These are phyloP conservation scores for Aaosphaeria arxii DNA, from an alignment of 2,329 filamentous ascomycete species.

Conservation along the genomic window DNA sequence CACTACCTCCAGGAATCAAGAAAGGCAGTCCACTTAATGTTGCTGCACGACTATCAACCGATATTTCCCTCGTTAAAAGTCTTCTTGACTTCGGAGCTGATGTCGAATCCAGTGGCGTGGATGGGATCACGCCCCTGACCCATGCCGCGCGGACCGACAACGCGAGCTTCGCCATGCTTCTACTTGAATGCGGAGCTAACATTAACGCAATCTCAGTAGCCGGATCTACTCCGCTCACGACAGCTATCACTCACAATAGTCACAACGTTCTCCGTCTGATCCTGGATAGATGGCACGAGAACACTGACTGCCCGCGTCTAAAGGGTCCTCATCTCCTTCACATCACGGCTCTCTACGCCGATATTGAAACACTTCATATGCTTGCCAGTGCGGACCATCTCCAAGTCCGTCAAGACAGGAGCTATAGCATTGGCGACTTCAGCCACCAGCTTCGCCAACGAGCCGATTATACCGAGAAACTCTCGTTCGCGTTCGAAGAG, in stretches of 20 bases:
- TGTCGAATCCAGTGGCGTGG: conserved; percentile 2
- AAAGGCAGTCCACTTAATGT: background rate
- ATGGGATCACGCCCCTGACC: conserved; percentile 30
- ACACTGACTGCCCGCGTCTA: conserved; percentile 6
- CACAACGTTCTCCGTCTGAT: conserved; percentile 33
- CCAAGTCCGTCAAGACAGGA: background rate
- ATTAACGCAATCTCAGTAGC: conserved; percentile 27
- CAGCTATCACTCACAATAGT: conserved; percentile 34
- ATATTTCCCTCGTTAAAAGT: background rate
- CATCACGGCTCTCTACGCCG: background rate
- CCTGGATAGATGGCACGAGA: conserved; percentile 36
- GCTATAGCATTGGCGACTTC: background rate
- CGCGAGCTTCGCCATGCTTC: conserved; percentile 27
- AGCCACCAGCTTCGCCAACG: background rate
- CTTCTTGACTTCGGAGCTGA: background rate
- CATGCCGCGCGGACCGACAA: conserved; percentile 30
- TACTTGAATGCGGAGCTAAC: conserved; percentile 27
- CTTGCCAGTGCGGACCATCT: background rate
- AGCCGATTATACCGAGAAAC: background rate
- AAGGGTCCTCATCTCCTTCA: background rate
- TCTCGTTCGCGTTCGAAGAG: background rate
- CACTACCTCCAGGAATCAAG: background rate
- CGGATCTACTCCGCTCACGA: conserved; percentile 31
- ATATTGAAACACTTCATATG: background rate
- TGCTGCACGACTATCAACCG: background rate